phyloP scores from a whole-genome alignment of 768 basidiomycete genomes.

The Aureoboletus auriporus region DNA sequence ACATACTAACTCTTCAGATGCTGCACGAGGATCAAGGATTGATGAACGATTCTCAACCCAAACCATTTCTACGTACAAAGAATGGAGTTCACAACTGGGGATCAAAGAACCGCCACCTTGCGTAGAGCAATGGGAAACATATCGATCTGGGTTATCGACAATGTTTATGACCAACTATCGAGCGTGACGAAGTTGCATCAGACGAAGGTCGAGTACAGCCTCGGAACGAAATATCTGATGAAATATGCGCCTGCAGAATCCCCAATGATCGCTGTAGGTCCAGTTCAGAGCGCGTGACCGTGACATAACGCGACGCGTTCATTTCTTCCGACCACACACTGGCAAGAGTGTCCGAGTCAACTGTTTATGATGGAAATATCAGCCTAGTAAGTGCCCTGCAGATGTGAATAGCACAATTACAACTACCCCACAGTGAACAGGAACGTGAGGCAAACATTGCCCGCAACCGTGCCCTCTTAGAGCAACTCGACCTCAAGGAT shows the following conservation, averaged over 20 bases:
- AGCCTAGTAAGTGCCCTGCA: conserved; percentile 42
- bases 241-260: conserved; percentile 6
- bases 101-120: too few relatives aligned
- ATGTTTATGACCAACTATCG: conserved; percentile 2
- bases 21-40: not conserved
- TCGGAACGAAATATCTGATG: conserved; percentile 11
- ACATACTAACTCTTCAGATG: not conserved
- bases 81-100: not conserved
- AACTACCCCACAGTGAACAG: conserved; percentile 42
- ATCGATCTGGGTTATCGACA: not conserved
- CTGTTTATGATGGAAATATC: conserved; percentile 41
- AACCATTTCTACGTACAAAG: conserved; percentile 1
- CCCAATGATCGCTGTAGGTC: conserved; percentile 10
- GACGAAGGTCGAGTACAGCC: not conserved
- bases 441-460: conserved; percentile 82
- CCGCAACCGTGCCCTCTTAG: conserved; percentile 70
- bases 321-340: too few relatives aligned
- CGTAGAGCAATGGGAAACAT: not conserved
- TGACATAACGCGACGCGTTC: conserved; percentile 32
- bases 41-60: not conserved
- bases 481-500: conserved; percentile 64
- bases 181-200: conserved; percentile 4
- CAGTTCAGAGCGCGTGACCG: conserved; percentile 14
- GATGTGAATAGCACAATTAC: not conserved
- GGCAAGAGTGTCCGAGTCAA: too few relatives aligned